Evolutionary conservation across 2,329 filamentous ascomycete genomes (phyloP), one percentile per base, ranked within the genome.

Genomic region (Claviceps paspali): DNA sequence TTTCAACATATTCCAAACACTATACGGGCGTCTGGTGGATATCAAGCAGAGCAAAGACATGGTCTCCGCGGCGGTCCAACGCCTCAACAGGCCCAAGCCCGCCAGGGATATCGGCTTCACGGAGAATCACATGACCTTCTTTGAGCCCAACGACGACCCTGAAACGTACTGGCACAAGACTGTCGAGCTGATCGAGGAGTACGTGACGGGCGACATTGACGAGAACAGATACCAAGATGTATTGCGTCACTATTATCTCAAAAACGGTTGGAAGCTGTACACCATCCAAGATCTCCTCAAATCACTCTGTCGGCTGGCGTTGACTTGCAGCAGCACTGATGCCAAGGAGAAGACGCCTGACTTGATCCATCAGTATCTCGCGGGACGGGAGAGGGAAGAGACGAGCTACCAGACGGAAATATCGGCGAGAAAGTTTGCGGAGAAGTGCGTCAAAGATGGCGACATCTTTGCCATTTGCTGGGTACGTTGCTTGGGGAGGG

Each of bases 281-380:
- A 87, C 84, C 4, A 78, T 96, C 45, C 84, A 92, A 52, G 87
- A 93, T 54, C 75, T 95, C 22, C 73, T 96, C 37, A 78, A 77
- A 52, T 80, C 80, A 1, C 73, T 95, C 28, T 80, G 81, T 41
- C 81, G 86, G 40, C 79, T 87, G 41, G 85, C 82, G 18, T 69
- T 86, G 14, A 73, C 73, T n/a, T 86, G 93, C 55, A 82, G 87
- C 52, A 86, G 78, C 50, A 75, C 75, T 3, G 91, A 98, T 49
- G 70, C 75, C 33, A 94, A 94, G 62, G 91, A 98, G 54, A 93
- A 91, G 68, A 94, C 84, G 27, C 76, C 82, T 5, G 87, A 96
- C 42, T 81, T 98, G 41, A 80, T 92, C 48, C 77, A 84, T 43
- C 73, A 92, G 35, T 98, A 93, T 61, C 76, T 86, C 52, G 73